Base-by-base conservation (phyloP, 1,139 yeast species). In the Protomyces gravidus region DNA sequence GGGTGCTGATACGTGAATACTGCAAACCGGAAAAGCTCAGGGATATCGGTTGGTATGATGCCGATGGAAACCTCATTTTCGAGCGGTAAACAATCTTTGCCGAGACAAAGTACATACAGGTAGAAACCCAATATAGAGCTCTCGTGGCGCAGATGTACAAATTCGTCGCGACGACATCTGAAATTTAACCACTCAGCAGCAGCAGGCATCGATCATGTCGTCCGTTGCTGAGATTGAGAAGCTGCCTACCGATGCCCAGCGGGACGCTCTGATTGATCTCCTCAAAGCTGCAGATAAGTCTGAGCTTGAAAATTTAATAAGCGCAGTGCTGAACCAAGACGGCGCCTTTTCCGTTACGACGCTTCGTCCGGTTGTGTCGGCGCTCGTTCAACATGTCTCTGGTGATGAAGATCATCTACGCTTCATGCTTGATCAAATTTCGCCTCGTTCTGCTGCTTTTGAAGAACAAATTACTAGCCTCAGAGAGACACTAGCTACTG, bases 391-490 rank as follows among this genome's bases (percentile, higher is more conserved):
- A 9, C 15, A 45, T 6, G n/a, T 45, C 15, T 15, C 45, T 5
- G 47, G 27, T 15, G 36, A 40, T 23, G 58, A 53, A 26, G 58
- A 46, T 1, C 46, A 45, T 11, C 21, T 55, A 25, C 36, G 27
- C 15, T 51, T 47, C 21, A 47, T 64, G 5, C 39, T 64, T 15
- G 63, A 55, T 4, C 48, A 45, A 21, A 55, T 69, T 21, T 63
- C 64, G 52, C 68, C 70, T 19, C 59, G 64, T 42, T 56, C 67
- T 27, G 64, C 65, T 19, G 62, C 71, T 7, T 68, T 67, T 50
- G 72, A 70, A 59, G 69, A 67, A 39, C 68, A 67, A 42, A 73
- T 71, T 42, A 61, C 65, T 26, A 49, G 59, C n/a, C 63, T 66
- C 1, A 63, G 74, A 23, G 65, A 65, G 25, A 64, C 66, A 2